Evolutionary conservation across 1,139 yeast genomes (phyloP).

Genomic region (Saccharomycopsis hybrid): DNA sequence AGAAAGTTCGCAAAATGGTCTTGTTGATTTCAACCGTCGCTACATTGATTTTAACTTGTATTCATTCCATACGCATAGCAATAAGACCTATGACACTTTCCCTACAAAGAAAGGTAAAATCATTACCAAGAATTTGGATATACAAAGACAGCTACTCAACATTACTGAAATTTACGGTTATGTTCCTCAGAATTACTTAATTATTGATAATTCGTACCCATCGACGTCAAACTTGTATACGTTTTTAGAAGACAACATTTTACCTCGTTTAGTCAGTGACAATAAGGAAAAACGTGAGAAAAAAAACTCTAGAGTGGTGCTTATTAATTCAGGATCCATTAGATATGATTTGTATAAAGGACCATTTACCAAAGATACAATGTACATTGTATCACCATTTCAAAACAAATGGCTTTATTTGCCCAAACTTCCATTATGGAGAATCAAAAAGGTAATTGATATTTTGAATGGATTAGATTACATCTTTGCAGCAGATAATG

Average conservation of each 20-base stretch:
- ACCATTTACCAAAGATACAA: constrained; percentile 72
- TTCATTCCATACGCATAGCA: constrained; percentile 63
- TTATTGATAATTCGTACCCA: constrained; percentile 62
- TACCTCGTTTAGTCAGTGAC: constrained; percentile 46
- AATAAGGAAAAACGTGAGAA: constrained; percentile 6
- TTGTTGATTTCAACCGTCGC: constrained; percentile 41
- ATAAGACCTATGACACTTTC: constrained; percentile 28
- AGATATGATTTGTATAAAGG: constrained; percentile 88
- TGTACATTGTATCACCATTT: constrained; percentile 83
- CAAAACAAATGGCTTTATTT: constrained; percentile 68
- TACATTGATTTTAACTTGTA: constrained; percentile 76
- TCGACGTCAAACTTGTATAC: constrained; percentile 56
- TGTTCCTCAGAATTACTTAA: constrained; percentile 61
- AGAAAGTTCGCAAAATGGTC: constrained; percentile 16
- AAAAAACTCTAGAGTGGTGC: constrained; percentile 44
- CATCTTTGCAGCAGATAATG: constrained; percentile 26
- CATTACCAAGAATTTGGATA: constrained; percentile 41
- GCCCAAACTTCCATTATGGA: constrained; percentile 40
- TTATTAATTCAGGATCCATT: constrained; percentile 83
- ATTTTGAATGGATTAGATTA: constrained; percentile 46
- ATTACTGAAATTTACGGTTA: constrained; percentile 56
- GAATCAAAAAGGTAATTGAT: constrained; percentile 44
- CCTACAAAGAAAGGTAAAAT: constrained; percentile 47
- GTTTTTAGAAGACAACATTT: constrained; percentile 50
- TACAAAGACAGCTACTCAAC: constrained; percentile 42